Percentiles rank a stretch among this genome's conserved stretches.
Conservation (phyloP, 2,329 filamentous ascomycete species). For the Talaromyces sp. region DNA sequence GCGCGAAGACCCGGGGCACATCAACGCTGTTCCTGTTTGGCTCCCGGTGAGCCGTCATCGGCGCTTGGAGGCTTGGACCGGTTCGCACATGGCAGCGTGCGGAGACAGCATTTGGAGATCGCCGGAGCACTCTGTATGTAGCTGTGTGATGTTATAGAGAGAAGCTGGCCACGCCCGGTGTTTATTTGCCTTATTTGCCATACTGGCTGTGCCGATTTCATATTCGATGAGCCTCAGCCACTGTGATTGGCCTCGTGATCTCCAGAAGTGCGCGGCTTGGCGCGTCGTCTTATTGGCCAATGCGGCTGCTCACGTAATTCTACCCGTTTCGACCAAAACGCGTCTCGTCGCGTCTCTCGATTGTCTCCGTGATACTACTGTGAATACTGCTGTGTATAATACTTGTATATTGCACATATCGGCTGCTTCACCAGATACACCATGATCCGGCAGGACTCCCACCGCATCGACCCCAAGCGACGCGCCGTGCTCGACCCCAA, state of each 20-base stretch:
- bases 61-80: not conserved
- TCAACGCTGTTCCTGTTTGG: not conserved
- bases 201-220: not conserved
- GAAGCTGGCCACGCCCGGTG: no score
- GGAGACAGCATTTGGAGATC: not conserved
- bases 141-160: no score
- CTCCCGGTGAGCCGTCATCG: not conserved
- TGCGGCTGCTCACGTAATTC: conserved; percentile 5
- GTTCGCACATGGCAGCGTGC: not conserved
- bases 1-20: not conserved
- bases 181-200: not conserved
- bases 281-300: not conserved
- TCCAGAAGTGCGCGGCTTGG: not conserved
- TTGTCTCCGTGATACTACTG: not conserved
- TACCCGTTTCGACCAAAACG: conserved; percentile 9
- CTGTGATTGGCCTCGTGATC: not conserved
- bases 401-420: not conserved
- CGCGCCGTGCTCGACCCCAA: conserved; percentile 72
- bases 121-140: no score
- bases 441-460: conserved; percentile 43
- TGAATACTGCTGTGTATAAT: not conserved
- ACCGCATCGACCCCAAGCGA: conserved; percentile 60
- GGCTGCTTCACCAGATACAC: conserved; percentile 7
- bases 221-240: not conserved
- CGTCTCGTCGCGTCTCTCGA: conserved; percentile 7